Percentiles rank a stretch among this genome's conserved stretches.
These are phyloP conservation scores for Chrysochromulina tobinii DNA, from an alignment of 78 protist genomes.

Conservation along the genomic window DNA sequence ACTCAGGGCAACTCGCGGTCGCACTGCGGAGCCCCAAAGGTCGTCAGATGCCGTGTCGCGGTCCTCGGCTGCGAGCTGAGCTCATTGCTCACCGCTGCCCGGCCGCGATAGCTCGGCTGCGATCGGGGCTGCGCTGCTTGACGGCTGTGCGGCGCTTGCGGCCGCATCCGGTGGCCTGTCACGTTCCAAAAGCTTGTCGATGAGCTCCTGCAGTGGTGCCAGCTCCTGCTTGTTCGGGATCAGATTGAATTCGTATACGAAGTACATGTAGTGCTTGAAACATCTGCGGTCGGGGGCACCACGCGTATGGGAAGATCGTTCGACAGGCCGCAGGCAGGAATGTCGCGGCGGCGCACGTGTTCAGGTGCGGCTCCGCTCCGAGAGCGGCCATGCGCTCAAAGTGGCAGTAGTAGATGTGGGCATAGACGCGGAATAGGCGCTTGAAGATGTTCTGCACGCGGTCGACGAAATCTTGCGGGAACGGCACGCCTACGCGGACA, in stretches of 20 bases:
- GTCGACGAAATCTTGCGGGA: slow-evolving; percentile 85
- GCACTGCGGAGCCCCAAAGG: too few species aligned
- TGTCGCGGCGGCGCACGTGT: neutral
- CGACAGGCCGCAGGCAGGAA: too few species aligned
- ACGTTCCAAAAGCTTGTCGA: neutral
- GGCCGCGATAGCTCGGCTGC: too few species aligned
- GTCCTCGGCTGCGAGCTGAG: too few species aligned
- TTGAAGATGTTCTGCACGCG: slow-evolving; percentile 86
- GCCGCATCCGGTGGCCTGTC: neutral
- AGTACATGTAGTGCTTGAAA: slow-evolving; percentile 57
- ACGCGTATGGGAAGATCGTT: neutral
- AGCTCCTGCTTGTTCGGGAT: slow-evolving; percentile 19
- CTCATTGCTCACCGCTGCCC: too few species aligned
- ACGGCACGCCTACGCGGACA: slow-evolving; percentile 44
- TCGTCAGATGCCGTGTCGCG: too few species aligned
- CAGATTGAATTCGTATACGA: slow-evolving; percentile 50
- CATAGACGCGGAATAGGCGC: slow-evolving; percentile 95
- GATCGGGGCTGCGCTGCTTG: too few species aligned
- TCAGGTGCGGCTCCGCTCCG: slow-evolving; percentile 64
- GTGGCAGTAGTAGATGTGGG: slow-evolving; percentile 96
- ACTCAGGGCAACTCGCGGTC: too few species aligned
- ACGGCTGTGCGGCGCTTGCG: too few species aligned
- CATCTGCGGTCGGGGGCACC: neutral
- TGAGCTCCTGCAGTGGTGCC: neutral
- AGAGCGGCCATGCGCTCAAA: slow-evolving; percentile 51